These are phyloP conservation scores for Chimonanthus praecox DNA, from an alignment of 164 flowering plant species.

Conservation along the genomic window DNA sequence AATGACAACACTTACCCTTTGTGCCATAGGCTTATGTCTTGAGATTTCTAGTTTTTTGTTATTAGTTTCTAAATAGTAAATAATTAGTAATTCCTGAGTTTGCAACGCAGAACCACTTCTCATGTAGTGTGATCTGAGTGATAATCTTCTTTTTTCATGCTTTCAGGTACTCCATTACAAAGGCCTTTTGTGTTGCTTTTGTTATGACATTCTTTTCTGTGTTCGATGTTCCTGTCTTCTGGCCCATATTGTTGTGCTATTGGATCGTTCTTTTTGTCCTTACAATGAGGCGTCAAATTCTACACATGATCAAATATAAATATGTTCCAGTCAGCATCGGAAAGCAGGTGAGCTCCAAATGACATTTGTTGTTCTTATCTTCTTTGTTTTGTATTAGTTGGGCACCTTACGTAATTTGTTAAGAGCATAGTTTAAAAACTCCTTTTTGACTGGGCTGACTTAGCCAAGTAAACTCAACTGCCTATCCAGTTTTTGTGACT, in stretches of 20 bases:
- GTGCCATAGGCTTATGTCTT: not conserved
- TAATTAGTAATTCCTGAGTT: not conserved
- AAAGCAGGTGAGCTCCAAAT: constrained; percentile 47
- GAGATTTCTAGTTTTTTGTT: not conserved
- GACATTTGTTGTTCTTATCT: not conserved
- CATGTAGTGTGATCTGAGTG: not conserved
- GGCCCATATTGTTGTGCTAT: constrained; percentile 71
- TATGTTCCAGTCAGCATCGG: constrained; percentile 67
- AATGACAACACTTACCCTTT: not conserved
- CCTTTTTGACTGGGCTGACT: not conserved
- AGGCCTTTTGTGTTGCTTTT: constrained; percentile 68
- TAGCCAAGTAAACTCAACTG: not conserved
- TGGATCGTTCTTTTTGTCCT: constrained; percentile 72
- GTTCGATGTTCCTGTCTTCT: constrained; percentile 76
- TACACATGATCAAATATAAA: constrained; percentile 73
- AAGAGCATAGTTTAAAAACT: not conserved
- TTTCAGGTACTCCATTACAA: constrained; percentile 67
- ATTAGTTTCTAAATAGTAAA: too few species aligned
- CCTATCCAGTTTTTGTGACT: not conserved
- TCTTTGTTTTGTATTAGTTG: not conserved
- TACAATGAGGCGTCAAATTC: constrained; percentile 77
- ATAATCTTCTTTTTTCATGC: not conserved
- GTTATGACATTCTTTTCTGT: constrained; percentile 69
- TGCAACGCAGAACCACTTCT: not conserved
- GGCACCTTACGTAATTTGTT: not conserved